These are phyloP conservation scores for Babesia bovis DNA, from an alignment of 169 alveolate species.

Conservation along the genomic window DNA sequence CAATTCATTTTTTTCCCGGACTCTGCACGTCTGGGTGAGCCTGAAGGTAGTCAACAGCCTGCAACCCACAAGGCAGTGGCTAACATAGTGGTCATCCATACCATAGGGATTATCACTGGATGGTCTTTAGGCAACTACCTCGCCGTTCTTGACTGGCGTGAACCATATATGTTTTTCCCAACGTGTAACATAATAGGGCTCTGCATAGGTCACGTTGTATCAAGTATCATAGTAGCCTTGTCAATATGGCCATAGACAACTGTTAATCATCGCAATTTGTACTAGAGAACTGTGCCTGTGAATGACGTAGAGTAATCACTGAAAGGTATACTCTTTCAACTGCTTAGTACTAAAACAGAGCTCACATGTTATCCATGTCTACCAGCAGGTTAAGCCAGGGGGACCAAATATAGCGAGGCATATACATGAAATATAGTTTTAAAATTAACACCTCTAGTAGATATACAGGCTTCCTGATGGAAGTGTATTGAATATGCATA, in stretches of 20 bases:
- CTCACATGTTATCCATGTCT: too few relatives aligned
- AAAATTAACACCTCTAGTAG: too few relatives aligned
- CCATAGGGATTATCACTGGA: slow-evolving; percentile 19
- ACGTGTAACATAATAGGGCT: slow-evolving; percentile 27
- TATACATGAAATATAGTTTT: too few relatives aligned
- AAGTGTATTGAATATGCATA: too few relatives aligned
- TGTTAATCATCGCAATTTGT: too few relatives aligned
- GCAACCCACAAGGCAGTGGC: not conserved
- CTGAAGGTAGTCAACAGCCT: not conserved
- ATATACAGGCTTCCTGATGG: too few relatives aligned
- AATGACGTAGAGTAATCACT: too few relatives aligned
- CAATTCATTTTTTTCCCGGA: slow-evolving; percentile 28
- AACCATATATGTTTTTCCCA: slow-evolving; percentile 39
- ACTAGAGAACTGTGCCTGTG: too few relatives aligned
- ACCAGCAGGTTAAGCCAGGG: too few relatives aligned
- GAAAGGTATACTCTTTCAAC: too few relatives aligned
- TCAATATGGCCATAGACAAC: not conserved
- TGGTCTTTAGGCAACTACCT: slow-evolving; percentile 48
- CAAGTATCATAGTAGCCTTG: not conserved
- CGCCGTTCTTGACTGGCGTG: slow-evolving; percentile 60
- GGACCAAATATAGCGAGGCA: too few relatives aligned
- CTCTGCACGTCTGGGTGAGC: not conserved
- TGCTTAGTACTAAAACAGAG: too few relatives aligned
- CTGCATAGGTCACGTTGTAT: slow-evolving; percentile 37
- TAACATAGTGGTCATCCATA: not conserved